Conservation (phyloP, 2,329 filamentous ascomycete genomes). For the Diaporthe citrichinensis region DNA sequence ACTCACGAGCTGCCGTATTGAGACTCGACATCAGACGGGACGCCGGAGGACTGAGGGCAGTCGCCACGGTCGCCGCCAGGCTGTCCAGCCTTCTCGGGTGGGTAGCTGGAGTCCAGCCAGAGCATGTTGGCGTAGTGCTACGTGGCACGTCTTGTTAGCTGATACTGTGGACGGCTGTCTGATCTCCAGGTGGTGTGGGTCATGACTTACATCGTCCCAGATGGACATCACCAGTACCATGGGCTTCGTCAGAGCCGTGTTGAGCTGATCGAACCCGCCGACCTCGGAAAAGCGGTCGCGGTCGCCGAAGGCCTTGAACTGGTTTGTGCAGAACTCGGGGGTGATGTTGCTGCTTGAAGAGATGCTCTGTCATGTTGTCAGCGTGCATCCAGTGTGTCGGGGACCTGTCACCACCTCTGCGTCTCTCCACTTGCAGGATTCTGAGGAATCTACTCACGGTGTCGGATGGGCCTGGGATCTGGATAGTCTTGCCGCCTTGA, state of each 20-base stretch:
- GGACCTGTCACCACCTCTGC: no score
- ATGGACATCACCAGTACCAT: slow-evolving; percentile 75
- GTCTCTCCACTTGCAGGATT: neutral
- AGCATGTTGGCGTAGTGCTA: slow-evolving; percentile 71
- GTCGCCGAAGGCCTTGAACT: slow-evolving; percentile 68
- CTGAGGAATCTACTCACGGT: neutral
- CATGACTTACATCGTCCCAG: slow-evolving; percentile 64
- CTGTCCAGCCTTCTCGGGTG: slow-evolving; percentile 53
- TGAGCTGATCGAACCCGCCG: slow-evolving; percentile 68
- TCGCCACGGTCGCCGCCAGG: slow-evolving; percentile 60
- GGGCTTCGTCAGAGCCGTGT: slow-evolving; percentile 64
- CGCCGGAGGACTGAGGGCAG: slow-evolving; percentile 57
- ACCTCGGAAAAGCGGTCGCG: slow-evolving; percentile 64
- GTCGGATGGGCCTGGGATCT: slow-evolving; percentile 56
- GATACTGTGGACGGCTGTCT: neutral
- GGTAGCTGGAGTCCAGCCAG: slow-evolving; percentile 73
- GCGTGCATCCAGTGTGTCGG: neutral
- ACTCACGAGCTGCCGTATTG: slow-evolving; percentile 51
- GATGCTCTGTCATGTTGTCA: slow-evolving; percentile 43
- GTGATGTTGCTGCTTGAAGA: slow-evolving; percentile 61
- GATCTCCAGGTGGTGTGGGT: neutral
- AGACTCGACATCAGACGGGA: slow-evolving; percentile 56
- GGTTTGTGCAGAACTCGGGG: slow-evolving; percentile 66
- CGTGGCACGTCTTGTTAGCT: neutral
- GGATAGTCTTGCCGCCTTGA: slow-evolving; percentile 68